Evolutionary conservation across 176 grass and related monocot genomes (phyloP).

Genomic region (Guadua angustifolia): DNA sequence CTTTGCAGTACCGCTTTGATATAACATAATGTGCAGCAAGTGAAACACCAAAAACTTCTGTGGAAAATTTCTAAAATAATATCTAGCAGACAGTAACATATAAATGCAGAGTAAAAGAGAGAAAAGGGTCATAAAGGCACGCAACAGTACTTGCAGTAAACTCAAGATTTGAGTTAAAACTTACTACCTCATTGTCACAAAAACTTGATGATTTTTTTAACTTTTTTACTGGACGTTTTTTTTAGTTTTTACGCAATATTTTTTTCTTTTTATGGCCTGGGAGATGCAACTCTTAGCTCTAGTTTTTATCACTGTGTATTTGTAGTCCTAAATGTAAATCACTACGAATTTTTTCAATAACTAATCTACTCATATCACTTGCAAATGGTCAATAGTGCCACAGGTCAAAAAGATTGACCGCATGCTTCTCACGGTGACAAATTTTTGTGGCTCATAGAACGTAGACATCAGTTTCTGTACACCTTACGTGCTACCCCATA

Average conservation of each 20-base stretch:
- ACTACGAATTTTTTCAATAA: neutral
- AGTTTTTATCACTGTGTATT: neutral
- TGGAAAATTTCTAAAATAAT: slow-evolving; percentile 25
- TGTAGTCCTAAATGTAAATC: neutral
- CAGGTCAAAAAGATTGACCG: neutral
- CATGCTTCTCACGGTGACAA: neutral
- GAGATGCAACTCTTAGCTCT: neutral
- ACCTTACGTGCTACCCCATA: neutral
- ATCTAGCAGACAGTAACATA: slow-evolving; percentile 14
- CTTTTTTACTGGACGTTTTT: neutral
- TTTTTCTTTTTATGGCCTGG: neutral
- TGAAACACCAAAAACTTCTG: slow-evolving; percentile 17
- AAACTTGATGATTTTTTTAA: slow-evolving; percentile 5
- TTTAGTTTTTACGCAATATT: neutral
- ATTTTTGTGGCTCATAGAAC: neutral
- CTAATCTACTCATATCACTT: neutral
- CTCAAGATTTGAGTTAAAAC: slow-evolving; percentile 17
- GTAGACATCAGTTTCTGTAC: neutral
- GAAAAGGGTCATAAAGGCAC: slow-evolving; percentile 8
- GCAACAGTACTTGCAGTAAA: slow-evolving; percentile 32
- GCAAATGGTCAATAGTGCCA: neutral
- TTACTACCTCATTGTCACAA: neutral
- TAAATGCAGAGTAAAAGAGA: neutral
- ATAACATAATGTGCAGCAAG: slow-evolving; percentile 30
- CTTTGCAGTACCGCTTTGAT: slow-evolving; percentile 26